phyloP scores from a whole-genome alignment of 1,139 yeast species.

The Hanseniaspora sp. region DNA sequence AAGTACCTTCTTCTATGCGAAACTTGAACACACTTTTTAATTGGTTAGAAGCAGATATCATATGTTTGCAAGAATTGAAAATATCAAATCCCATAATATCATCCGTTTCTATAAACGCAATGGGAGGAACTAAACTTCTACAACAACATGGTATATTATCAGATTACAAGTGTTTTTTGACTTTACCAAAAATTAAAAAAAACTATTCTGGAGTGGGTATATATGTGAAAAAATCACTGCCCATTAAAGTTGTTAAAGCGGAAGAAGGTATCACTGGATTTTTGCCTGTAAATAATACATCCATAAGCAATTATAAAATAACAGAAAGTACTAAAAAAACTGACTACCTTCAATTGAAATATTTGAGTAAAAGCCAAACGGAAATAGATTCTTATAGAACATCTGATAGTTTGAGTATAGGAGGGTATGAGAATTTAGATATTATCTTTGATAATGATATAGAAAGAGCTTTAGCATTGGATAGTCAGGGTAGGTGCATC shows the following conservation, averaged over 20 bases:
- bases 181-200: constrained; percentile 53
- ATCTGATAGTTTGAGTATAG: constrained; percentile 36
- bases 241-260: constrained; percentile 50
- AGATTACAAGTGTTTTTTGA: constrained; percentile 53
- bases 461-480: constrained; percentile 40
- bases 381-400: constrained; percentile 14
- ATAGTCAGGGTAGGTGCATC: constrained; percentile 75
- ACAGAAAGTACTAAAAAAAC: not conserved
- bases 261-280: constrained; percentile 88
- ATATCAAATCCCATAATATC: constrained; percentile 39
- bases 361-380: constrained; percentile 16
- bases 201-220: constrained; percentile 93
- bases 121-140: not conserved
- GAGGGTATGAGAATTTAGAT: constrained; percentile 53
- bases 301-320: not conserved
- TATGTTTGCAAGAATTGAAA: constrained; percentile 79
- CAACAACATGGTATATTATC: constrained; percentile 44
- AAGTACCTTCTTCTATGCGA: constrained; percentile 29
- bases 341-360: constrained; percentile 11
- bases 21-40: constrained; percentile 43
- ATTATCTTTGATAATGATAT: constrained; percentile 28
- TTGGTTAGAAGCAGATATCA: constrained; percentile 55
- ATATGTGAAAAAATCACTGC: constrained; percentile 43
- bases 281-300: constrained; percentile 30
- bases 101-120: not conserved